Percentiles rank a stretch among this genome's conserved stretches.
These are phyloP conservation scores for Grosmannia huntii DNA, from an alignment of 2,329 filamentous ascomycete genomes.

Conservation along the genomic window DNA sequence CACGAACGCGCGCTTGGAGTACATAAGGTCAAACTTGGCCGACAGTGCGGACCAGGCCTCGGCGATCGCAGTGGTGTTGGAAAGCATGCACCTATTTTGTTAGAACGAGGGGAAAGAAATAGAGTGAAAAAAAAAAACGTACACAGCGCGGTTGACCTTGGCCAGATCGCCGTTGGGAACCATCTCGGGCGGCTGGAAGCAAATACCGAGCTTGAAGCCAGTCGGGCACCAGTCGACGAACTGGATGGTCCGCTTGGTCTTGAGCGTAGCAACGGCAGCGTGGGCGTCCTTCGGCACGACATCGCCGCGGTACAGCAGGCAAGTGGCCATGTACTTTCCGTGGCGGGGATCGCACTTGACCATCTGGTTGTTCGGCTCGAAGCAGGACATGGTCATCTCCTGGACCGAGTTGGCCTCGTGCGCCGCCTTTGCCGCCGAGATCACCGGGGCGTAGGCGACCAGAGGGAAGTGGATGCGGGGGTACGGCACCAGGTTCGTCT, in stretches of 20 bases:
- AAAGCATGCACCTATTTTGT: constrained; percentile 77
- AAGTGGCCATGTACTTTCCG: constrained; percentile 99
- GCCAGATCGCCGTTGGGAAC: constrained; percentile 68
- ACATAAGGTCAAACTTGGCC: constrained; percentile 99
- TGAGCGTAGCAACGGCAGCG: constrained; percentile 83
- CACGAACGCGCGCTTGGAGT: constrained; percentile 99
- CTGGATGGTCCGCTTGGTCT: constrained; percentile 98
- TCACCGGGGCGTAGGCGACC: constrained; percentile 87
- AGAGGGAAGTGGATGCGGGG: constrained; percentile 99
- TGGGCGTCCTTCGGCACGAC: constrained; percentile 95
- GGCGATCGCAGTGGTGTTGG: constrained; percentile 96
- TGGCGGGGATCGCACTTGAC: constrained; percentile 98
- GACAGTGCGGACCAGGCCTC: constrained; percentile 96
- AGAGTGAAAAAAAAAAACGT: constrained; percentile 25
- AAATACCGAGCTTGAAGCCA: constrained; percentile 99
- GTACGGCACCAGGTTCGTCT: constrained; percentile 98
- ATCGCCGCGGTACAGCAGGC: constrained; percentile 94
- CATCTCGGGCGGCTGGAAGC: constrained; percentile 86
- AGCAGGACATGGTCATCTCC: constrained; percentile 98
- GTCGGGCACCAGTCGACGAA: constrained; percentile 99
- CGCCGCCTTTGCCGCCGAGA: constrained; percentile 88
- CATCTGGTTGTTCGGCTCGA: constrained; percentile 99
- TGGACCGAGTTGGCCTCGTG: constrained; percentile 97
- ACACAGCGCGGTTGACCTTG: constrained; percentile 96
- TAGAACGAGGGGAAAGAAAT: background rate